Evolutionary conservation across 179 eudicot genomes (phyloP), one percentile per base, ranked within the genome.

Genomic region (Beta lomatogona): DNA sequence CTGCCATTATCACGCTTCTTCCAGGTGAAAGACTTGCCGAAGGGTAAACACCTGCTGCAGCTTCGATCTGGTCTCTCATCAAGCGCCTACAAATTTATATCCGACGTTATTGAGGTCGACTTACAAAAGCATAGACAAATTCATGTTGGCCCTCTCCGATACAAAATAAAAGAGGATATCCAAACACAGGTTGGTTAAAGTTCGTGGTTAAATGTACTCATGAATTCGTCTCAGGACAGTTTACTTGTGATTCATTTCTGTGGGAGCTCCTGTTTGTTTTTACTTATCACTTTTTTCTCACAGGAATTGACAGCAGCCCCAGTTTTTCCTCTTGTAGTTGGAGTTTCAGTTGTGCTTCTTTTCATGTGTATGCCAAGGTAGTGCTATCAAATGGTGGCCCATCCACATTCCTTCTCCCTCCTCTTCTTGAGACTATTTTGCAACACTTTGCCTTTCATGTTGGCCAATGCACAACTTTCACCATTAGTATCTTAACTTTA

Each of bases 231-330:
- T 60, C 48, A 4, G 15, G 55, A 53, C 64, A 1, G 13, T 50
- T 54, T 15, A 36, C 15, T 4, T 75, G 61, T 41, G 31, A 31
- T 70, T 46, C 9, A 19, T n/a, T 25, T 21, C 46, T 18, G 28
- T 25, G 11, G 13, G 50, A 55, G 54, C n/a, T 48, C 19, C 14
- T 45, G 70, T 18, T 21, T 64, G 13, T 36, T 60, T 54, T 64
- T 52, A 71, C 45, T 10, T 36, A 59, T 82, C 18, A 75, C 54
- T 79, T 66, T 52, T 55, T 41, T 12, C 28, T 76, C 66, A 81
- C 95, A 96, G 99, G 99, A 96, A 85, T 83, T 94, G 83, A 91
- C 99, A 59, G 80, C 92, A 64, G 99, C 93, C 14, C 95, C 98
- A 45, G 93, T 95, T 31, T 89, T 91, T 78, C 97, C 95, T 45